Percentiles rank a stretch among this genome's conserved stretches.
Evolutionary conservation across 345 rosid genomes (phyloP).

Genomic region (Brassica incana): DNA sequence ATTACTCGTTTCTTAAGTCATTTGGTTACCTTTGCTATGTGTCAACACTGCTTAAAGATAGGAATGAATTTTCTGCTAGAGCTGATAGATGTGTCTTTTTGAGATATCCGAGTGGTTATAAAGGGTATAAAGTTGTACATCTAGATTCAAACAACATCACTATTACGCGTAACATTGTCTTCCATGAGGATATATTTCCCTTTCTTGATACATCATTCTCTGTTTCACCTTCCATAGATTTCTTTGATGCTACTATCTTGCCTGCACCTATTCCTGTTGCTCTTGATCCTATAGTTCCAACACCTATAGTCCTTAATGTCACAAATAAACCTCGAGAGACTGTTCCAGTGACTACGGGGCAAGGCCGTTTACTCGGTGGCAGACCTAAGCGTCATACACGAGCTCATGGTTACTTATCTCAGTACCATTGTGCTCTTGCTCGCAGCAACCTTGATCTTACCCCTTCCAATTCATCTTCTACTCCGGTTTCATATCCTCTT

Average conservation of each 20-base stretch:
- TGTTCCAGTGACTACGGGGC: neutral
- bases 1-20: neutral
- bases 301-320: neutral
- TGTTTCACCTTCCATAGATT: neutral
- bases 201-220: neutral
- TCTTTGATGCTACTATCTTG: neutral
- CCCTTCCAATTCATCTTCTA: neutral
- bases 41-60: neutral
- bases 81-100: neutral
- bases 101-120: neutral
- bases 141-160: neutral
- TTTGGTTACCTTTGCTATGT: neutral
- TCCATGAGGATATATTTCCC: neutral
- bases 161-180: neutral
- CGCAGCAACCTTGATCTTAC: neutral
- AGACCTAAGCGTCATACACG: neutral
- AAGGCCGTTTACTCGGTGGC: neutral
- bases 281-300: neutral
- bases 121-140: neutral
- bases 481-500: neutral
- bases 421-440: neutral
- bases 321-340: neutral
- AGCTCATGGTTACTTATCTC: neutral
- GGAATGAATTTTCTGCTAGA: neutral
- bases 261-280: neutral